A percentile compares a stretch with the other conserved stretches of the same genome.
Conservation (phyloP, 1,139 yeast species). For the Candida frijolesensis region DNA sequence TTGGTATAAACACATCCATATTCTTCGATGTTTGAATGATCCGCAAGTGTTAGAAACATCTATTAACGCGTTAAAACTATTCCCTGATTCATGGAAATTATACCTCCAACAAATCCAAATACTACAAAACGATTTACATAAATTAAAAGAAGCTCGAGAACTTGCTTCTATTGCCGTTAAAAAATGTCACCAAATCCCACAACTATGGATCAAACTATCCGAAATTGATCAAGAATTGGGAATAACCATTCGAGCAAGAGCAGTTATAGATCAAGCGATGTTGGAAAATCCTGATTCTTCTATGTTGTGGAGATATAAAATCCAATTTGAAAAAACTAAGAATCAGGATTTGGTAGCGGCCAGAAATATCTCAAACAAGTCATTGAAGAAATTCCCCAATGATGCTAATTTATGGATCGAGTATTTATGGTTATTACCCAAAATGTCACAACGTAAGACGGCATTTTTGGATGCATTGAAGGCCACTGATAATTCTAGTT, state of each 20-base stretch:
- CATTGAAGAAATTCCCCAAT: slow-evolving; percentile 59
- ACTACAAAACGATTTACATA: slow-evolving; percentile 28
- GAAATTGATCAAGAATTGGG: slow-evolving; percentile 47
- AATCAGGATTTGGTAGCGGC: slow-evolving; percentile 56
- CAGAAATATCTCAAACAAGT: slow-evolving; percentile 56
- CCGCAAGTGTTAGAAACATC: slow-evolving; percentile 38
- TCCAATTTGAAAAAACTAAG: slow-evolving; percentile 54
- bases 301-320: slow-evolving; percentile 57
- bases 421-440: slow-evolving; percentile 52
- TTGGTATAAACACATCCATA: slow-evolving; percentile 66
- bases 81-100: slow-evolving; percentile 51
- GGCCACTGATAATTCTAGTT: slow-evolving; percentile 61
- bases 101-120: slow-evolving; percentile 65
- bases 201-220: slow-evolving; percentile 63
- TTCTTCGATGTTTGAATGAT: slow-evolving; percentile 41
- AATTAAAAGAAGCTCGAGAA: slow-evolving; percentile 47
- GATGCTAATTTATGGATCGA: slow-evolving; percentile 68
- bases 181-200: slow-evolving; percentile 41
- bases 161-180: slow-evolving; percentile 52
- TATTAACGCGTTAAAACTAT: slow-evolving; percentile 47
- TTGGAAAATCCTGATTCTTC: slow-evolving; percentile 53
- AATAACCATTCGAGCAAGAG: slow-evolving; percentile 62
- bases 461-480: slow-evolving; percentile 73
- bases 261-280: slow-evolving; percentile 71
- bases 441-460: slow-evolving; percentile 60